Percentiles rank a stretch among this genome's conserved stretches.
phyloP scores from a whole-genome alignment of 176 grass and related monocot genomes.

The Cymbopogon citratus region DNA sequence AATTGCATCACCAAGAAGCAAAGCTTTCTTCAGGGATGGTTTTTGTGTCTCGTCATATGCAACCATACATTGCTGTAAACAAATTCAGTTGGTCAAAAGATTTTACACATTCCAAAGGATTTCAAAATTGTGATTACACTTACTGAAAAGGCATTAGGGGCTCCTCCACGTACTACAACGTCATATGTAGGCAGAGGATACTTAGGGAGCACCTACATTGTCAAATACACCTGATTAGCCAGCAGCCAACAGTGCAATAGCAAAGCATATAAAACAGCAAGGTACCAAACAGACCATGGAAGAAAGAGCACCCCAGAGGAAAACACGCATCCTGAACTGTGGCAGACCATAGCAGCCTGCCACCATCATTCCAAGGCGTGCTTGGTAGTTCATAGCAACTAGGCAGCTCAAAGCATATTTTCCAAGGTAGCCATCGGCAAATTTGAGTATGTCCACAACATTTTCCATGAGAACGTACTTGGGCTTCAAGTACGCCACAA shows the following conservation, averaged over 20 bases:
- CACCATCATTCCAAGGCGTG: conserved; percentile 64
- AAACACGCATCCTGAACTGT: conserved; percentile 72
- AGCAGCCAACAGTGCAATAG: neutral
- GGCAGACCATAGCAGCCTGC: conserved; percentile 85
- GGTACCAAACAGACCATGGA: conserved; percentile 48
- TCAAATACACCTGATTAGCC: neutral
- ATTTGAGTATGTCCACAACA: conserved; percentile 84
- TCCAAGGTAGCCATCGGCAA: conserved; percentile 64
- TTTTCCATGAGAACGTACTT: conserved; percentile 94
- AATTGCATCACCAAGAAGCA: conserved; percentile 73
- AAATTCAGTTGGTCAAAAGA: neutral
- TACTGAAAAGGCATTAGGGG: conserved; percentile 73
- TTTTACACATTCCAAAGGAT: neutral
- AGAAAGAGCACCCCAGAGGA: conserved; percentile 73
- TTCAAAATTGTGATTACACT: neutral
- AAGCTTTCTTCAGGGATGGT: conserved; percentile 37
- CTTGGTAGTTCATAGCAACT: conserved; percentile 78
- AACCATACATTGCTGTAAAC: conserved; percentile 60
- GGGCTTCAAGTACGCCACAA: conserved; percentile 65
- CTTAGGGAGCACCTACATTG: conserved; percentile 56
- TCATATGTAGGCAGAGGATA: conserved; percentile 81
- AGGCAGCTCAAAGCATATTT: conserved; percentile 72
- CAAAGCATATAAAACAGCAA: neutral
- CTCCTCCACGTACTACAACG: conserved; percentile 54
- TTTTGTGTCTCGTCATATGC: conserved; percentile 69